These are phyloP conservation scores for Salix arbutifolia DNA, from an alignment of 345 rosid genomes.

Conservation along the genomic window DNA sequence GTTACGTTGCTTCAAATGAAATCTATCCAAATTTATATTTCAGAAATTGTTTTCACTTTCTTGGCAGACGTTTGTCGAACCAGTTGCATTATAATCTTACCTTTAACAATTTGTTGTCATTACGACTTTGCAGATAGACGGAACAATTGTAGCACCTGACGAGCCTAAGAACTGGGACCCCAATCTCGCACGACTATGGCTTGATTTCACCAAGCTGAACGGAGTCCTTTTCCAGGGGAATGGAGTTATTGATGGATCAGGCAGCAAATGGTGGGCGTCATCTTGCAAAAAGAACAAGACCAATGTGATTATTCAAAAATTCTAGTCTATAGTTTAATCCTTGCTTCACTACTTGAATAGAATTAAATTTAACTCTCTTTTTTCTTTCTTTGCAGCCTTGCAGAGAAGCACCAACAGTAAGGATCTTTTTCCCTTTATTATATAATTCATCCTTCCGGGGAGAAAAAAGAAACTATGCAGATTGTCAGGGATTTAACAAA, in stretches of 20 bases:
- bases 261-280: slow-evolving; percentile 97
- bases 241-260: slow-evolving; percentile 94
- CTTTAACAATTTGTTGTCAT: background rate
- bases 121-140: slow-evolving; percentile 66
- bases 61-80: background rate
- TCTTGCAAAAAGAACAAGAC: slow-evolving; percentile 86
- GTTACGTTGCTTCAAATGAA: background rate
- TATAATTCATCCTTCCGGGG: slow-evolving; percentile 2
- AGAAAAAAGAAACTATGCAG: background rate
- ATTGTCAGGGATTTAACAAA: slow-evolving; percentile 16
- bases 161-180: slow-evolving; percentile 93
- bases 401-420: slow-evolving; percentile 81
- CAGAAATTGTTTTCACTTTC: background rate
- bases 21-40: background rate
- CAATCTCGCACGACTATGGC: slow-evolving; percentile 61
- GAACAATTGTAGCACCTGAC: slow-evolving; percentile 83
- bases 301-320: slow-evolving; percentile 43
- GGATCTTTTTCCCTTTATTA: slow-evolving; percentile 19
- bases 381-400: slow-evolving; percentile 67
- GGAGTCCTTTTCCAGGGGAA: slow-evolving; percentile 74
- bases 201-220: slow-evolving; percentile 70
- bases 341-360: background rate
- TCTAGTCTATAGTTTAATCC: slow-evolving; percentile 18
- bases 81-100: background rate
- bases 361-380: slow-evolving; percentile 10